Evolutionary conservation across 345 rosid genomes (phyloP).

Genomic region (Eucalyptus lansdowneana): DNA sequence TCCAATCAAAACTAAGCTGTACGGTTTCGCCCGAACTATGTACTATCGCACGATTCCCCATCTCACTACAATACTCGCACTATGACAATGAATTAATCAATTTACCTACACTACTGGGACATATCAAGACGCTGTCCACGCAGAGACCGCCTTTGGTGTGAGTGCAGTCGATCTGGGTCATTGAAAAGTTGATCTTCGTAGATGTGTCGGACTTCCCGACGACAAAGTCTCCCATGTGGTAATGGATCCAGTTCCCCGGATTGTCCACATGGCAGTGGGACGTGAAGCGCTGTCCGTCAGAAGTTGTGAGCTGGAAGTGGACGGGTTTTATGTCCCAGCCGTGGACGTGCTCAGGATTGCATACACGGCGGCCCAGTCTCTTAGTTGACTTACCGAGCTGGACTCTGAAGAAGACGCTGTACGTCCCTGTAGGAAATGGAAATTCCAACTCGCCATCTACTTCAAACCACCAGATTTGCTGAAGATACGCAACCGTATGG

Average conservation of each 20-base stretch:
- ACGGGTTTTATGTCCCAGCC: constrained; percentile 92
- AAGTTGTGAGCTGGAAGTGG: constrained; percentile 59
- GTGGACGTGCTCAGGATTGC: constrained; percentile 64
- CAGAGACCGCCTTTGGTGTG: constrained; percentile 95
- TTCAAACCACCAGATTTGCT: constrained; percentile 96
- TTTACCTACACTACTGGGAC: constrained; percentile 34
- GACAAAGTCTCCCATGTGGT: constrained; percentile 71
- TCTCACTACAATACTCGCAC: not conserved
- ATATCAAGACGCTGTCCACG: constrained; percentile 52
- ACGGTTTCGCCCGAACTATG: not conserved
- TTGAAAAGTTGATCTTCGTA: constrained; percentile 46
- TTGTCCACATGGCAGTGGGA: constrained; percentile 40
- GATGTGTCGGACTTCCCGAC: constrained; percentile 11
- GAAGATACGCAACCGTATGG: constrained; percentile 68
- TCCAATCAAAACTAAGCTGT: not conserved
- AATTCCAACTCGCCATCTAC: constrained; percentile 79
- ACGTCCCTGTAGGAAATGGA: constrained; percentile 62
- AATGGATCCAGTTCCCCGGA: constrained; percentile 57
- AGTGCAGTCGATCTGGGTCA: constrained; percentile 89
- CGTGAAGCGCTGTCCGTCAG: constrained; percentile 50
- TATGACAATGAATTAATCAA: constrained; percentile 18
- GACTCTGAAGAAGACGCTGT: constrained; percentile 72
- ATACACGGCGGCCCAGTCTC: constrained; percentile 63
- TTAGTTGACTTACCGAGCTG: constrained; percentile 54
- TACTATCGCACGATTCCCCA: not conserved